A percentile compares a stretch with the other conserved stretches of the same genome.
Evolutionary conservation across 768 basidiomycete genomes (phyloP).

Genomic region (Pisolithus marmoratus): DNA sequence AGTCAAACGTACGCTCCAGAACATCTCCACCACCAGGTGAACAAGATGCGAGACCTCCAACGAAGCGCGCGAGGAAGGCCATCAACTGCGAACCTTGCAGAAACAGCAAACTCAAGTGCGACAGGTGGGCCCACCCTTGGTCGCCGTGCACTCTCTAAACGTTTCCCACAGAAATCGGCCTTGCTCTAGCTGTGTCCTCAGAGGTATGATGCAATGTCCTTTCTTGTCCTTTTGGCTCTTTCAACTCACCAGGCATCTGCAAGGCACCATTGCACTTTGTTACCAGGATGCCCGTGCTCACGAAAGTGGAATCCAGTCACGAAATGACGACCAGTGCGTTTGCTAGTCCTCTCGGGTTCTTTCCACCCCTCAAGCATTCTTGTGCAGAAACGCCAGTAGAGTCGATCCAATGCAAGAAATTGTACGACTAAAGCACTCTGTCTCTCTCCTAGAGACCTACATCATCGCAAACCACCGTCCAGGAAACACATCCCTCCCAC

Average conservation of each 20-base stretch:
- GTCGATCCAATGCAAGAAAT: constrained; percentile 37
- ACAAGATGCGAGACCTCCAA: constrained; percentile 59
- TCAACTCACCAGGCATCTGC: constrained; percentile 12
- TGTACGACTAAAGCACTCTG: constrained; percentile 35
- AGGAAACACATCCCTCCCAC: constrained; percentile 7
- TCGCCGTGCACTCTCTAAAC: background rate
- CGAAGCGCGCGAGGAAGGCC: constrained; percentile 80
- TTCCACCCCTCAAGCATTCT: constrained; percentile 35
- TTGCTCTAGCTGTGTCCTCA: constrained; percentile 82
- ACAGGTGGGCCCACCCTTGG: constrained; percentile 47
- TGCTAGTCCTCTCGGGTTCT: constrained; percentile 13
- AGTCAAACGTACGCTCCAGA: constrained; percentile 40
- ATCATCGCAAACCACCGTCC: constrained; percentile 28
- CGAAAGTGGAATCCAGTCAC: constrained; percentile 48
- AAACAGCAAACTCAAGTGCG: constrained; percentile 85
- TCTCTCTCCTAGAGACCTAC: constrained; percentile 34
- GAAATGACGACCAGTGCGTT: constrained; percentile 48
- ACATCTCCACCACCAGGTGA: constrained; percentile 45
- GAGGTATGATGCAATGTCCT: constrained; percentile 46
- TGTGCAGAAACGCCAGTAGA: constrained; percentile 25
- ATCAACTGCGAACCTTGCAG: constrained; percentile 89
- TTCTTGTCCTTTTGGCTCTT: background rate
- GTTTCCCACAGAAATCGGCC: constrained; percentile 59
- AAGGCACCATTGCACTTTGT: constrained; percentile 75
- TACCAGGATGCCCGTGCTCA: constrained; percentile 71